A percentile compares a stretch with the other conserved stretches of the same genome.
These are phyloP conservation scores for Chrysosphaeria jannelii DNA, from an alignment of 2,329 filamentous ascomycete genomes.

Conservation along the genomic window DNA sequence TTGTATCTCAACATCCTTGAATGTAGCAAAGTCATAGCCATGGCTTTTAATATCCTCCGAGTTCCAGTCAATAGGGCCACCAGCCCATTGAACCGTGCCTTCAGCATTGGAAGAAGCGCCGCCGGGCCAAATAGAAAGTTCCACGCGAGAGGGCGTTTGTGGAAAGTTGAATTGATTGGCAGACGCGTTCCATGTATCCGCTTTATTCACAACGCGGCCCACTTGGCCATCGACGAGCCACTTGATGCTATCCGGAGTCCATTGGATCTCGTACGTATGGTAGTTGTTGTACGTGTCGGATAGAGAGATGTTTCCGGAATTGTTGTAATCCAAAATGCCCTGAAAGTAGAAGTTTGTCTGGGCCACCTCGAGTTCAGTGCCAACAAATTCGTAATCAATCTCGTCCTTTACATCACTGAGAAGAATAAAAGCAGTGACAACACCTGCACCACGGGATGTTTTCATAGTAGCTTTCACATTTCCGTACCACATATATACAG, in stretches of 20 bases:
- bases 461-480: conserved; percentile 65
- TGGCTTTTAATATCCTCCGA: conserved; percentile 44
- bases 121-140: conserved; percentile 89
- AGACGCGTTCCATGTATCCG: conserved; percentile 64
- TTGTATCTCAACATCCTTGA: conserved; percentile 48
- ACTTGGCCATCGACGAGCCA: conserved; percentile 68
- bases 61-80: conserved; percentile 71
- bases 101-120: conserved; percentile 48
- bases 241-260: conserved; percentile 59
- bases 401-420: conserved; percentile 92
- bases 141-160: conserved; percentile 69
- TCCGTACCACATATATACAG: conserved; percentile 89
- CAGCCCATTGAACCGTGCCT: conserved; percentile 78
- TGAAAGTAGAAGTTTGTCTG: conserved; percentile 97
- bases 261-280: conserved; percentile 82
- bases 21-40: conserved; percentile 68
- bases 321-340: conserved; percentile 59
- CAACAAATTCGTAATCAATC: conserved; percentile 90
- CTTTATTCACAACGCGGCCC: conserved; percentile 42
- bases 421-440: conserved; percentile 92
- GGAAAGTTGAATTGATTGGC: conserved; percentile 61
- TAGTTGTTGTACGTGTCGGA: conserved; percentile 45
- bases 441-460: conserved; percentile 58
- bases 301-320: conserved; percentile 39
- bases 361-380: conserved; percentile 41